These are phyloP conservation scores for Scenedesmus sp. DNA, from an alignment of 163 green algal species.

Conservation along the genomic window DNA sequence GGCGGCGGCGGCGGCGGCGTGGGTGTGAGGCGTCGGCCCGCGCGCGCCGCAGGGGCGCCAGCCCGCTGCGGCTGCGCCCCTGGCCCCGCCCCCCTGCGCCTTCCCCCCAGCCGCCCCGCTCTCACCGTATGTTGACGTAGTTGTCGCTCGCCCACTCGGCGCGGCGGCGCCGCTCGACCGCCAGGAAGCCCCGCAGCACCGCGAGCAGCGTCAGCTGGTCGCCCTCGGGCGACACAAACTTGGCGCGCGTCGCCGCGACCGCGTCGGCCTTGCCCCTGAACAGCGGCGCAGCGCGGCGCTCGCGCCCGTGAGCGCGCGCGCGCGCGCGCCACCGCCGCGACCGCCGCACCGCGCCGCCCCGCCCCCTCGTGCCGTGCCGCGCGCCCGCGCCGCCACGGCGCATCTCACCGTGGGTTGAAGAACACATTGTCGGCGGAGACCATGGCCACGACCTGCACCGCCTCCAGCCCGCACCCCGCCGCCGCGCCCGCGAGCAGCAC, in stretches of 20 bases:
- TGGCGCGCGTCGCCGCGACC: slow-evolving; percentile 63
- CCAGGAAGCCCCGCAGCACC: slow-evolving; percentile 70
- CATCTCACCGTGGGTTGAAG: slow-evolving; percentile 55
- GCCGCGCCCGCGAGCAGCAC: slow-evolving; percentile 53
- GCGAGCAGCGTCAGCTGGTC: slow-evolving; percentile 87
- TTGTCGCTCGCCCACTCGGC: slow-evolving; percentile 79
- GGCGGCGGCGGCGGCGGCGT: background rate
- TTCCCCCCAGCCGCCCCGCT: background rate
- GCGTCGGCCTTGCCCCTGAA: slow-evolving; percentile 69
- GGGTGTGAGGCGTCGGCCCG: background rate
- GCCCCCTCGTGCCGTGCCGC: too few relatives aligned
- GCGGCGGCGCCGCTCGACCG: slow-evolving; percentile 51
- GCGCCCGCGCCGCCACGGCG: too few relatives aligned
- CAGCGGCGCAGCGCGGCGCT: background rate
- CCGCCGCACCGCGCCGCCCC: too few relatives aligned
- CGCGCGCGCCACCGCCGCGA: too few relatives aligned
- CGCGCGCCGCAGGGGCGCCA: background rate
- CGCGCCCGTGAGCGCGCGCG: too few relatives aligned
- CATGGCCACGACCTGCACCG: slow-evolving; percentile 80
- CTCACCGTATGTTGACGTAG: slow-evolving; percentile 78
- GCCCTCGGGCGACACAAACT: slow-evolving; percentile 74
- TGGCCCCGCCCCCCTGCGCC: background rate
- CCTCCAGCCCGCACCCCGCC: slow-evolving; percentile 58
- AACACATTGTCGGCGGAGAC: slow-evolving; percentile 81
- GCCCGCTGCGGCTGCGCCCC: background rate